These are phyloP conservation scores for Pyrenophora teres DNA, from an alignment of 2,329 filamentous ascomycete species.

Conservation along the genomic window DNA sequence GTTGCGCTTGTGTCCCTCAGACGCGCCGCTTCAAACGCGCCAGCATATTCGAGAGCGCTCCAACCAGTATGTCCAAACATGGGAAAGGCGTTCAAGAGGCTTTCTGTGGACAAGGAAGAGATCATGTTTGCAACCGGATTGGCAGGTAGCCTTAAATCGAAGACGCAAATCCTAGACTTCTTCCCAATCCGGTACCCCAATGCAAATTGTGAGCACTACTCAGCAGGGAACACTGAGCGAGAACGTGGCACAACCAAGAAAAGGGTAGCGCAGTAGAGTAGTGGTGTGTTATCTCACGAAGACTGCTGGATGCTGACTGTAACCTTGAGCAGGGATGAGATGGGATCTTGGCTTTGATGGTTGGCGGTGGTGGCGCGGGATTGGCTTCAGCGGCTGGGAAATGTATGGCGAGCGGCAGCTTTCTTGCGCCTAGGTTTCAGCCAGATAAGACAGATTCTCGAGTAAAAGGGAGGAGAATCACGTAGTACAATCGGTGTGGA, in stretches of 20 bases:
- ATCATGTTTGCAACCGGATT: conserved; percentile 20
- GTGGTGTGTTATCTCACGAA: conserved; percentile 28
- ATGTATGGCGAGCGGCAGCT: conserved; percentile 14
- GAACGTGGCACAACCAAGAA: conserved; percentile 30
- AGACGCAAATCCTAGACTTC: conserved; percentile 7
- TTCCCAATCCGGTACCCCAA: conserved; percentile 2
- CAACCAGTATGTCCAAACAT: conserved; percentile 44
- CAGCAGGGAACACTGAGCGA: conserved; percentile 12
- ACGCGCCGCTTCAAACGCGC: conserved; percentile 20
- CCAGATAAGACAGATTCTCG: conserved; percentile 21
- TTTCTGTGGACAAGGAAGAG: conserved; percentile 26
- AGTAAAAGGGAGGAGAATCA: conserved; percentile 23
- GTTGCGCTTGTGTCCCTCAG: conserved; percentile 25
- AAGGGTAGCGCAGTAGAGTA: conserved; percentile 28
- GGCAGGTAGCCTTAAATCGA: conserved; percentile 19
- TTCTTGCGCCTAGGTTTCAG: conserved; percentile 18
- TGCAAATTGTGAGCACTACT: conserved; percentile 9
- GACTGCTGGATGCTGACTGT: conserved; percentile 23
- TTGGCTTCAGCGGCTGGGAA: conserved; percentile 1
- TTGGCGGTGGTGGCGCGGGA: not conserved
- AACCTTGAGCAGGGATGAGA: conserved; percentile 25
- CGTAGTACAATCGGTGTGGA: conserved; percentile 27
- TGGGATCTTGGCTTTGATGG: not conserved
- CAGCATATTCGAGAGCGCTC: conserved; percentile 41
- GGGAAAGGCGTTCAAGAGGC: conserved; percentile 29